A percentile compares a stretch with the other conserved stretches of the same genome.
Evolutionary conservation across 306 rosid genomes (phyloP).

Genomic region (Luffa acutangula): DNA sequence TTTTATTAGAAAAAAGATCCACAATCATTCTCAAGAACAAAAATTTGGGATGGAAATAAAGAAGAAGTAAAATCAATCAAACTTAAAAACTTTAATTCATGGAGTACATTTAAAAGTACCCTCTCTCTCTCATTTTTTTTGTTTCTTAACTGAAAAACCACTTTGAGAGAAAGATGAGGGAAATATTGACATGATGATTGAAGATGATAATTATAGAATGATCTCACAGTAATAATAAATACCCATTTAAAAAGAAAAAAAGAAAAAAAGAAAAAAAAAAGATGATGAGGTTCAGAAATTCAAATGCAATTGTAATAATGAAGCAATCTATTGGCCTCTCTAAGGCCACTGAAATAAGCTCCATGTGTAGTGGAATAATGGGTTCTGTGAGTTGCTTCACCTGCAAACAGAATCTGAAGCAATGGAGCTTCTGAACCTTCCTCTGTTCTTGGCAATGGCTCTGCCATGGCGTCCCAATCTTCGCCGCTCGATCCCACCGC

Average conservation of each 20-base stretch:
- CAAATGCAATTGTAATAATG: slow-evolving; percentile 65
- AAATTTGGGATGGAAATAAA: neutral
- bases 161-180: slow-evolving; percentile 7
- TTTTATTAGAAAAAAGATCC: too few relatives aligned
- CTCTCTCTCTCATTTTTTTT: slow-evolving; percentile 16
- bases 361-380: slow-evolving; percentile 99
- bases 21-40: too few relatives aligned
- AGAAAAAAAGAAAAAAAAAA: slow-evolving; percentile 15
- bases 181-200: slow-evolving; percentile 10
- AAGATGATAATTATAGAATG: slow-evolving; percentile 20
- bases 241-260: slow-evolving; percentile 13
- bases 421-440: slow-evolving; percentile 28
- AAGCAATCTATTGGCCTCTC: slow-evolving; percentile 95
- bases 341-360: slow-evolving; percentile 92
- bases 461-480: slow-evolving; percentile 77
- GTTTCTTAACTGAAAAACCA: slow-evolving; percentile 21
- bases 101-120: slow-evolving; percentile 39
- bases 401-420: slow-evolving; percentile 89
- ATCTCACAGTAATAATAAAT: slow-evolving; percentile 32
- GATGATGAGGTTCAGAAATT: slow-evolving; percentile 23
- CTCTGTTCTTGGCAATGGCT: slow-evolving; percentile 59
- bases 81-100: slow-evolving; percentile 30
- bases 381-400: slow-evolving; percentile 97
- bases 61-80: slow-evolving; percentile 13
- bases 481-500: slow-evolving; percentile 87